Conservation (phyloP, 2,329 filamentous ascomycete species). For the Aureobasidium melanogenum region DNA sequence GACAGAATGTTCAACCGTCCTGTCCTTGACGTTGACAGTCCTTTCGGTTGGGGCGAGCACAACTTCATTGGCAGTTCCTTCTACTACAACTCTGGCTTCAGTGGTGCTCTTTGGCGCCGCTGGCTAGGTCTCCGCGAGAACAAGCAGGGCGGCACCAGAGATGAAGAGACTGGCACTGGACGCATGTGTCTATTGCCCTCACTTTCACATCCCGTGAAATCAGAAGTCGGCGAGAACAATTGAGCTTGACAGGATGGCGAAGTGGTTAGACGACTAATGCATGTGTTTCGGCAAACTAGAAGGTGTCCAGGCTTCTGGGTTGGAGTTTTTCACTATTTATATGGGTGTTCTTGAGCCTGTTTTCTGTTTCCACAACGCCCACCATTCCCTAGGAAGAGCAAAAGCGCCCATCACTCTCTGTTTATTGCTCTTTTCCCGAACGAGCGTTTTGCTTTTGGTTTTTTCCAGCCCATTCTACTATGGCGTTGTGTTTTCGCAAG, state of each 20-base stretch:
- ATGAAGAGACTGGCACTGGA: constrained; percentile 32
- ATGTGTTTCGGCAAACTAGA: neutral
- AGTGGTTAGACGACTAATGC: constrained; percentile 1
- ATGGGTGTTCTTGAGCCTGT: neutral
- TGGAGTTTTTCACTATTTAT: neutral
- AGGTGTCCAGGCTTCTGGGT: neutral
- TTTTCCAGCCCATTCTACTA: neutral
- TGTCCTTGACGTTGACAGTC: constrained; percentile 34
- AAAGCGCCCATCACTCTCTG: constrained; percentile 3
- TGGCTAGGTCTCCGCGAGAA: constrained; percentile 42
- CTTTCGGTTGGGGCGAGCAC: constrained; percentile 44
- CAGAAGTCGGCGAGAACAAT: constrained; percentile 25
- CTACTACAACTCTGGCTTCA: constrained; percentile 43
- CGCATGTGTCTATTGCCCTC: constrained; percentile 39
- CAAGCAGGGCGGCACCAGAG: constrained; percentile 26
- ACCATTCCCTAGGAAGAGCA: constrained; percentile 7
- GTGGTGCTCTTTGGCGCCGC: constrained; percentile 39
- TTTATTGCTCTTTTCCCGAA: neutral
- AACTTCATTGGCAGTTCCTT: constrained; percentile 42
- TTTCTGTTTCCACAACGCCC: neutral
- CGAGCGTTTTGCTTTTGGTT: neutral
- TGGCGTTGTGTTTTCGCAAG: neutral
- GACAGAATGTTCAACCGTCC: constrained; percentile 42
- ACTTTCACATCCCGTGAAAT: constrained; percentile 41
- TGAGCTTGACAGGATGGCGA: neutral